A percentile compares a stretch with the other conserved stretches of the same genome.
Conservation (phyloP, 208 protist genomes). For the Trypanosoma lewisi region DNA sequence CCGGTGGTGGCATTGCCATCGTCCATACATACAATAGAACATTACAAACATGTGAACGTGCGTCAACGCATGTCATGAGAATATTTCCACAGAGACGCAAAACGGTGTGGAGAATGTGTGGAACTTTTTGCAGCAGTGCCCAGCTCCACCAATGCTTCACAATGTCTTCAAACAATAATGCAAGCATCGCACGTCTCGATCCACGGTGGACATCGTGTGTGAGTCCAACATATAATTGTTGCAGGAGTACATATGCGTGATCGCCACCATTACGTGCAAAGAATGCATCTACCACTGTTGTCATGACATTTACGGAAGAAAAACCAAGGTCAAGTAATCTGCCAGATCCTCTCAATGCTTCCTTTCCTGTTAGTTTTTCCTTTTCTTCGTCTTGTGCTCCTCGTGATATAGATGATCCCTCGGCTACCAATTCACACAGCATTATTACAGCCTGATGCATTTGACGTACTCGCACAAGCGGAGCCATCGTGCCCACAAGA, state of each 20-base stretch:
- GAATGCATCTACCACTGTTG: slow-evolving; percentile 16
- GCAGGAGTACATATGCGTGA: slow-evolving; percentile 29
- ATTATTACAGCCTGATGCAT: slow-evolving; percentile 8
- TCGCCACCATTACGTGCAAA: slow-evolving; percentile 26
- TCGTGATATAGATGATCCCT: too few relatives aligned
- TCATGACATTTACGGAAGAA: too few relatives aligned
- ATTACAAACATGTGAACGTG: slow-evolving; percentile 30
- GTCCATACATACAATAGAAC: slow-evolving; percentile 57
- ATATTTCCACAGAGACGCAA: slow-evolving; percentile 32
- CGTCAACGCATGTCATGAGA: slow-evolving; percentile 25
- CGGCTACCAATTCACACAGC: slow-evolving; percentile 10
- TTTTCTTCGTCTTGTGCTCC: too few relatives aligned
- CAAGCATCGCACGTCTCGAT: slow-evolving; percentile 8
- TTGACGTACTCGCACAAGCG: slow-evolving; percentile 9
- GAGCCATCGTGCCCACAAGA: slow-evolving; percentile 14
- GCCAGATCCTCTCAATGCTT: too few relatives aligned
- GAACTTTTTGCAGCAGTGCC: slow-evolving; percentile 12
- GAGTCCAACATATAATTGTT: slow-evolving; percentile 20
- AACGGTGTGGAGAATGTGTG: slow-evolving; percentile 22
- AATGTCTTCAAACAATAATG: slow-evolving; percentile 18
- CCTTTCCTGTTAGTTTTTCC: too few relatives aligned
- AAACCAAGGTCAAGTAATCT: too few relatives aligned
- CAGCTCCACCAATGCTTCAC: slow-evolving; percentile 27
- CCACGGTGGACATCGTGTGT: slow-evolving; percentile 18
- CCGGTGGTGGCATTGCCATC: slow-evolving; percentile 2